A percentile compares a stretch with the other conserved stretches of the same genome.
Evolutionary conservation across 768 basidiomycete species (phyloP).

Genomic region (Trametes villosa): DNA sequence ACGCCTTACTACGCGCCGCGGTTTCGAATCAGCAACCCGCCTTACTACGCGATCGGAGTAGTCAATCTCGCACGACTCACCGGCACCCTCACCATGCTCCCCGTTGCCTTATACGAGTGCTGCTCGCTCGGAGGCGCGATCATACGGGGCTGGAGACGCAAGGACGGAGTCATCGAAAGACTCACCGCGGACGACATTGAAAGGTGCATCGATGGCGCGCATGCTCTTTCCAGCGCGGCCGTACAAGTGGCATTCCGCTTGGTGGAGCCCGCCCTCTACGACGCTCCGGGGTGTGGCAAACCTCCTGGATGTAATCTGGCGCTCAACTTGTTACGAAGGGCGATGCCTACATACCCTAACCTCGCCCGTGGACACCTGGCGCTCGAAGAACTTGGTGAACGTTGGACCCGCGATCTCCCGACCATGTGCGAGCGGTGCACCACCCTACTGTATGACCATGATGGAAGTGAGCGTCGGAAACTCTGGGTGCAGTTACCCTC

Average conservation of each 20-base stretch:
- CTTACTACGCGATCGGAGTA: not conserved
- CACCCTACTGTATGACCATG: too few relatives aligned
- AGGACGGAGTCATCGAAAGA: not conserved
- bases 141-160: not conserved
- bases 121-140: not conserved
- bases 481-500: too few relatives aligned
- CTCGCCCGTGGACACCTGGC: too few relatives aligned
- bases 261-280: not conserved
- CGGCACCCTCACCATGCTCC: conserved; percentile 1
- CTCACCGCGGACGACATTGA: not conserved
- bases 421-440: too few relatives aligned
- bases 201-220: not conserved
- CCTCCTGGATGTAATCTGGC: too few relatives aligned
- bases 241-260: not conserved
- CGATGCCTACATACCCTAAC: too few relatives aligned
- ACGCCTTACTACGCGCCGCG: not conserved
- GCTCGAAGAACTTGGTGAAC: too few relatives aligned
- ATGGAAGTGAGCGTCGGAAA: too few relatives aligned
- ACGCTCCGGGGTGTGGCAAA: too few relatives aligned
- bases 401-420: too few relatives aligned
- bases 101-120: conserved; percentile 2
- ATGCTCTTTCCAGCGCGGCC: not conserved
- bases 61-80: conserved; percentile 1
- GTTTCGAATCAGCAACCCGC: too few relatives aligned
- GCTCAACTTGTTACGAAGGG: too few relatives aligned